Evolutionary conservation across 352 stramenopile genomes (phyloP).

Genomic region (Globisporangium abappressorium): DNA sequence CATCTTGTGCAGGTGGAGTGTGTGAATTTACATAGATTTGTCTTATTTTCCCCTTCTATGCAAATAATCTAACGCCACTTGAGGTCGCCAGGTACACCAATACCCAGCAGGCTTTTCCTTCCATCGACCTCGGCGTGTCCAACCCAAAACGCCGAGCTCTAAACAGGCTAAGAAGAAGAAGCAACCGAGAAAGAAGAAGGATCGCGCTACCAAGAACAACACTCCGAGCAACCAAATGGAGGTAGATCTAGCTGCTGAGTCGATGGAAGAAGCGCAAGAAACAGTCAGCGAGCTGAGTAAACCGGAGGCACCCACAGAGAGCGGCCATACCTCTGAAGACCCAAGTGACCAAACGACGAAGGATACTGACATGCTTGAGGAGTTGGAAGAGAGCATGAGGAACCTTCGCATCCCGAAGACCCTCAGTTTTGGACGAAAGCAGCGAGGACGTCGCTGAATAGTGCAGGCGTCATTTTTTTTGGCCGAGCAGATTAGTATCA

Average conservation of each 20-base stretch:
- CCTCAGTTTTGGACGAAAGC: conserved; percentile 29
- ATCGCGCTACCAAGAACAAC: conserved; percentile 2
- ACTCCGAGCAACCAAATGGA: conserved; percentile 17
- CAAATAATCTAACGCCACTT: background rate
- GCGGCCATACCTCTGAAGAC: background rate
- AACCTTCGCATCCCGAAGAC: conserved; percentile 32
- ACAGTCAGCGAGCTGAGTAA: background rate
- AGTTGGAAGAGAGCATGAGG: conserved; percentile 25
- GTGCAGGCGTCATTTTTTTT: background rate
- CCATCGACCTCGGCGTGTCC: conserved; percentile 18
- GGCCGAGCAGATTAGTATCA: background rate
- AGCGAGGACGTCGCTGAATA: conserved; percentile 12
- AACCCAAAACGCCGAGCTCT: background rate
- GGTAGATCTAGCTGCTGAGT: conserved; percentile 17
- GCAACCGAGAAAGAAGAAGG: conserved; percentile 30
- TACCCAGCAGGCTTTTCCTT: conserved; percentile 44
- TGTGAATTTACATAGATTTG: background rate
- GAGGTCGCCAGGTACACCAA: conserved; percentile 24
- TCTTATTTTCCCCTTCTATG: background rate
- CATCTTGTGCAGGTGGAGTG: conserved; percentile 31
- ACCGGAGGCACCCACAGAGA: background rate
- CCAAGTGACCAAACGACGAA: background rate
- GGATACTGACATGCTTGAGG: conserved; percentile 26
- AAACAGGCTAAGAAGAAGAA: conserved; percentile 28
- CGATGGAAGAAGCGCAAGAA: background rate